These are phyloP conservation scores for Eimeria brunetti DNA, from an alignment of 169 alveolate genomes.

Conservation along the genomic window DNA sequence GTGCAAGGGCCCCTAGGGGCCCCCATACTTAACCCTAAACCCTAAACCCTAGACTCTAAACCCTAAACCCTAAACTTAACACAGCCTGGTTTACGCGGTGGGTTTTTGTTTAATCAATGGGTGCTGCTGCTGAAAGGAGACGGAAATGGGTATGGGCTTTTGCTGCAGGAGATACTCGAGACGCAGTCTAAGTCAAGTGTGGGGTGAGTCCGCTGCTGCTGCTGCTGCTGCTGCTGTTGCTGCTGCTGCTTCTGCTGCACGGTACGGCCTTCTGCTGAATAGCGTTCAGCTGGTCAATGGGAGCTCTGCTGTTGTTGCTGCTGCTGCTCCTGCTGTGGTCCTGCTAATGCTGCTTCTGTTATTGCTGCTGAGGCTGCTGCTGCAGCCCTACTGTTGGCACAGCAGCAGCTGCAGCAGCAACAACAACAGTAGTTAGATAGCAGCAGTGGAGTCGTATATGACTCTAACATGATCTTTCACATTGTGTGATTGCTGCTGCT, in stretches of 20 bases:
- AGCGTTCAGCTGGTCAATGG: background rate
- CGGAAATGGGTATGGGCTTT: background rate
- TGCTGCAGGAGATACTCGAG: slow-evolving; percentile 12
- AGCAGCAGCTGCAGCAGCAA: background rate
- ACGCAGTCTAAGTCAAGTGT: slow-evolving; percentile 16
- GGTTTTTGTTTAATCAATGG: background rate
- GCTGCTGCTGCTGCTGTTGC: background rate
- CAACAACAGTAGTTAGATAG: background rate
- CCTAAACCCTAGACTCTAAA: too few relatives aligned
- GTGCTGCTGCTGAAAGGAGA: background rate
- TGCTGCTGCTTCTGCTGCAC: slow-evolving; percentile 27
- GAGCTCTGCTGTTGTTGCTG: background rate
- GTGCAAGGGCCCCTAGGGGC: background rate
- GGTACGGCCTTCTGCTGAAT: too few relatives aligned
- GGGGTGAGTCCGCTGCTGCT: background rate
- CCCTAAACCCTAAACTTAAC: too few relatives aligned
- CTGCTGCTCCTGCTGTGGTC: background rate
- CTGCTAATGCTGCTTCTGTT: background rate
- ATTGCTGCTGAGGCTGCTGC: background rate
- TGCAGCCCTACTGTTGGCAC: background rate
- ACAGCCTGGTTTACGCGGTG: too few relatives aligned
- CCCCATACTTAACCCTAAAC: too few relatives aligned
- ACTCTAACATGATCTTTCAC: background rate
- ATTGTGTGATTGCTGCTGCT: background rate
- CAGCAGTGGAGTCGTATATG: background rate